phyloP scores from a whole-genome alignment of 2,329 filamentous ascomycete genomes.

The Trichoderma endophyticum region DNA sequence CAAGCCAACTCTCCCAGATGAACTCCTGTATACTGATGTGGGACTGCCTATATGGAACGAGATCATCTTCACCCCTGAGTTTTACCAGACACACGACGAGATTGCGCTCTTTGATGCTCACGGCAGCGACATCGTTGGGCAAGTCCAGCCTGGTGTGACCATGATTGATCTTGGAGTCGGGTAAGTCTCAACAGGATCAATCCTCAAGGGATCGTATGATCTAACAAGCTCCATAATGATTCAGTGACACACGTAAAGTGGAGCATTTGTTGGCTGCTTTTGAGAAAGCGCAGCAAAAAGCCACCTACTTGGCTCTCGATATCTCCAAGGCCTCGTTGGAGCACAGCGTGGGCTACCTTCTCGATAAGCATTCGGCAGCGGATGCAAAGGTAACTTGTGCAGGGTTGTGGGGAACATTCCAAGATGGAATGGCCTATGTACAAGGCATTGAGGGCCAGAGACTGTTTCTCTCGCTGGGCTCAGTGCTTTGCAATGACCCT shows the following conservation, averaged over 20 bases:
- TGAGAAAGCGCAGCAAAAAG: constrained; percentile 28
- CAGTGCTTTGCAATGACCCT: constrained; percentile 42
- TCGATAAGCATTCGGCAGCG: constrained; percentile 27
- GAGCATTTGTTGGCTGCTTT: constrained; percentile 37
- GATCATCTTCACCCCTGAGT: constrained; percentile 39
- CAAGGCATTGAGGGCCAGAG: constrained; percentile 31
- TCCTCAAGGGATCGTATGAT: background rate
- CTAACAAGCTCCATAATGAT: background rate
- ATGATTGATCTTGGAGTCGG: constrained; percentile 42
- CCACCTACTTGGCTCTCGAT: constrained; percentile 40
- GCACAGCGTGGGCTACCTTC: constrained; percentile 34
- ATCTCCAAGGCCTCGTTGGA: constrained; percentile 38
- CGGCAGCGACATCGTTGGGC: constrained; percentile 34
- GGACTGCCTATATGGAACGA: constrained; percentile 41
- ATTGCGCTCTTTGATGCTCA: constrained; percentile 35
- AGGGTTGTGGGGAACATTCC: constrained; percentile 41
- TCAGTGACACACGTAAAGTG: constrained; percentile 41
- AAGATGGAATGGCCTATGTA: constrained; percentile 34
- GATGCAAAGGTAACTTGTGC: constrained; percentile 33
- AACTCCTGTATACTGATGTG: constrained; percentile 39
- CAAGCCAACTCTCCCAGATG: constrained; percentile 37
- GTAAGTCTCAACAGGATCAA: constrained; percentile 29
- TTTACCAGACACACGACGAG: constrained; percentile 43
- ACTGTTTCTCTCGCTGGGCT: constrained; percentile 41
- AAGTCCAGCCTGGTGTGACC: constrained; percentile 31